Evolutionary conservation across 2,329 filamentous ascomycete species (phyloP).

Genomic region (Xylariales sp.): DNA sequence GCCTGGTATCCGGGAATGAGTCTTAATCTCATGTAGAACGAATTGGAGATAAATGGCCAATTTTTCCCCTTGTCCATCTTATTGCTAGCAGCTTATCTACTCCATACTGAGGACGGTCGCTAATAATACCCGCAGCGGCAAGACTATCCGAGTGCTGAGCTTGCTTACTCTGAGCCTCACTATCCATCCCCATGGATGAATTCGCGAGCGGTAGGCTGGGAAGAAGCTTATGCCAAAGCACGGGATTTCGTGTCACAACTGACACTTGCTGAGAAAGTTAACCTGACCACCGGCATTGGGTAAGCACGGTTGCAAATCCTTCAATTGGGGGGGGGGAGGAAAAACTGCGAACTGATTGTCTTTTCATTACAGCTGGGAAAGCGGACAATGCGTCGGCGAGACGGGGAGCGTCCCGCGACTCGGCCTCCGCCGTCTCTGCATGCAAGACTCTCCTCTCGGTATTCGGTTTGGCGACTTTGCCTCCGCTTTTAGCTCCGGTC

Average conservation of each 20-base stretch:
- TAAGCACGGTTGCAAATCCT: conserved; percentile 57
- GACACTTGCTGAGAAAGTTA: conserved; percentile 90
- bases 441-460: conserved; percentile 88
- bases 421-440: conserved; percentile 78
- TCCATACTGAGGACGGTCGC: background rate
- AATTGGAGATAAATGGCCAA: background rate
- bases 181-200: conserved; percentile 93
- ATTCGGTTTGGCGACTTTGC: conserved; percentile 81
- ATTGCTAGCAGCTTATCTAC: conserved; percentile 2
- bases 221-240: conserved; percentile 79
- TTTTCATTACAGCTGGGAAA: conserved; percentile 65
- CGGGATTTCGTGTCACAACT: conserved; percentile 83
- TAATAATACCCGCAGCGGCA: conserved; percentile 24
- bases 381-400: conserved; percentile 82
- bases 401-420: conserved; percentile 76
- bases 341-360: conserved; percentile 11
- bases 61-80: conserved; percentile 5
- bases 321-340: background rate
- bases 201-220: conserved; percentile 77
- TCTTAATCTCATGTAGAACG: conserved; percentile 10
- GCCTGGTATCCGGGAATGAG: background rate
- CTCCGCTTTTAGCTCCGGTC: conserved; percentile 81
- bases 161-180: conserved; percentile 51
- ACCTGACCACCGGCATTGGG: conserved; percentile 91
- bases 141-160: conserved; percentile 33